Conservation (phyloP, 2,329 filamentous ascomycete genomes). For the Coniella lustricola region DNA sequence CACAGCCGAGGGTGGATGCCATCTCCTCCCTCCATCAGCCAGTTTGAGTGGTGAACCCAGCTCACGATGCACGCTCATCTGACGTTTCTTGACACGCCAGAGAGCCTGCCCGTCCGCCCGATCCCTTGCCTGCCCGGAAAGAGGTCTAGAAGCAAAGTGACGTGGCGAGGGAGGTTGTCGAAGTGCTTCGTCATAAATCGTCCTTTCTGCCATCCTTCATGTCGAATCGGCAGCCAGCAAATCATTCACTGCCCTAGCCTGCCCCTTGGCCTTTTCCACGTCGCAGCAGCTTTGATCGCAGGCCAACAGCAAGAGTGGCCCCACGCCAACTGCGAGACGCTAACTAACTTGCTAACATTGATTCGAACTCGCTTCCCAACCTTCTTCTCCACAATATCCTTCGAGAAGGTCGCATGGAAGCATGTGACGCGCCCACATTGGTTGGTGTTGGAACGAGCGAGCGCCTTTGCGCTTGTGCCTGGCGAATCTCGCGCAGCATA, state of each 20-base stretch:
- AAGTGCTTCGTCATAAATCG: too few relatives aligned
- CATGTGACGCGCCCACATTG: background rate
- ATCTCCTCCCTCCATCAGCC: slow-evolving; percentile 1
- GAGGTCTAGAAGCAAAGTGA: too few relatives aligned
- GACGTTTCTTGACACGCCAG: background rate
- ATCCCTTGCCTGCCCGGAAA: too few relatives aligned
- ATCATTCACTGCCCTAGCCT: background rate
- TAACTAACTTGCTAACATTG: background rate
- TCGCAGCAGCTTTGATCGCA: slow-evolving; percentile 2
- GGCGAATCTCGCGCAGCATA: too few relatives aligned
- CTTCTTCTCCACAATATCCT: slow-evolving; percentile 6
- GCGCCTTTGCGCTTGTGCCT: background rate
- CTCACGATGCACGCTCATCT: background rate
- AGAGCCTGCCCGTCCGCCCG: too few relatives aligned
- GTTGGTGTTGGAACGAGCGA: background rate
- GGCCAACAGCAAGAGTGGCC: background rate
- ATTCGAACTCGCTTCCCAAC: background rate
- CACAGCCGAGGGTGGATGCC: background rate
- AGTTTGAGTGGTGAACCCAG: background rate
- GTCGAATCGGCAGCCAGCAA: background rate
- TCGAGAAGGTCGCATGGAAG: slow-evolving; percentile 5
- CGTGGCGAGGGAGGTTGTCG: too few relatives aligned
- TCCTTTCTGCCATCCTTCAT: too few relatives aligned
- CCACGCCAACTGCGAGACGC: background rate
- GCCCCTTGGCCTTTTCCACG: background rate